Conservation (phyloP, 768 basidiomycete genomes). For the Termitomyces sp. region DNA sequence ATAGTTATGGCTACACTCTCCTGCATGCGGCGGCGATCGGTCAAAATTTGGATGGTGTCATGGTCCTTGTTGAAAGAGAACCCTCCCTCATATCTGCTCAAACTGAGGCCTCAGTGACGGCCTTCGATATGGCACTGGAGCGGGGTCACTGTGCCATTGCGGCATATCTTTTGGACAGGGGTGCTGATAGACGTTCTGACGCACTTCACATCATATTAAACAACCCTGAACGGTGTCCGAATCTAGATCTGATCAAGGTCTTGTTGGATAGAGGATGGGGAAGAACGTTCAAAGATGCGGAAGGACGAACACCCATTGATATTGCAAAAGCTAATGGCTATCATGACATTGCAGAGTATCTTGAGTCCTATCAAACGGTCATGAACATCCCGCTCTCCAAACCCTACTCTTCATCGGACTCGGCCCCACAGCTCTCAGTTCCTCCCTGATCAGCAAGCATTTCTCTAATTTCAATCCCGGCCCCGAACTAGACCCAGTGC, state of each 20-base stretch:
- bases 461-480: slow-evolving; percentile 15
- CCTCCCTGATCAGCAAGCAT: slow-evolving; percentile 60
- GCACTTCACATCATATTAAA: background rate
- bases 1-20: background rate
- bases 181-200: background rate
- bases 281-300: no score
- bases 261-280: background rate
- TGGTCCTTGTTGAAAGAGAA: background rate
- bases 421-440: slow-evolving; percentile 66
- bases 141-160: background rate
- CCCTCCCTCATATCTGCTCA: background rate
- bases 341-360: no score
- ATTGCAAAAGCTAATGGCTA: no score
- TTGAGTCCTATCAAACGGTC: no score
- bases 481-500: no score
- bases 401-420: slow-evolving; percentile 27
- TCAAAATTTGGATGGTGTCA: background rate
- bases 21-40: background rate
- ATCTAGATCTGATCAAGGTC: background rate
- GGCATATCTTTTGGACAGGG: background rate
- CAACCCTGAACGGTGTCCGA: background rate
- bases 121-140: background rate
- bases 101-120: background rate
- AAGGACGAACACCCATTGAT: no score
- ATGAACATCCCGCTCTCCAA: background rate